Conservation (phyloP, 176 grass and related monocot genomes). For the Pontederia crassipes region DNA sequence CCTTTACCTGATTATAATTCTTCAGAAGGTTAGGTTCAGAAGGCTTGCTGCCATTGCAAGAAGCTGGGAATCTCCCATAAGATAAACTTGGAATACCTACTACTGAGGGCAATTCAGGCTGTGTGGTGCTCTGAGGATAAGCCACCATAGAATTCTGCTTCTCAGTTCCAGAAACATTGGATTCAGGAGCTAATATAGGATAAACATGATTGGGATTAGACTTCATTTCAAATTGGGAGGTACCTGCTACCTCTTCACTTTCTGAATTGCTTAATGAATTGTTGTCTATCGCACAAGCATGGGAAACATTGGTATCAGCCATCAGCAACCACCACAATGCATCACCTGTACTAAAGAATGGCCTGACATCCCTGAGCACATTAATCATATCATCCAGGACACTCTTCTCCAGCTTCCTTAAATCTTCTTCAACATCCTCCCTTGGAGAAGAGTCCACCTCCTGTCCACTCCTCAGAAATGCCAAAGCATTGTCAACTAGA, state of each 20-base stretch:
- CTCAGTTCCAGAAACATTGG: neutral
- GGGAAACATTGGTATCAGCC: conserved; percentile 8
- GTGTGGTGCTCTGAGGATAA: neutral
- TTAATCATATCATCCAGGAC: conserved; percentile 13
- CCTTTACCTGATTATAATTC: conserved; percentile 1
- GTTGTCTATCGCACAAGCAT: neutral
- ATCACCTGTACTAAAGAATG: conserved; percentile 13
- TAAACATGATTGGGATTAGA: neutral
- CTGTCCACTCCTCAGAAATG: conserved; percentile 12
- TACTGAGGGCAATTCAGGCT: neutral
- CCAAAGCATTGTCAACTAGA: conserved; percentile 13
- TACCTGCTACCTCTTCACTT: neutral
- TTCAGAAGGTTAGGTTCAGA: neutral
- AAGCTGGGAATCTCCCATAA: conserved; percentile 1
- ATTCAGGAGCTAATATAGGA: neutral
- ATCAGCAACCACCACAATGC: conserved; percentile 24
- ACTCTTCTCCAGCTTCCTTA: conserved; percentile 10
- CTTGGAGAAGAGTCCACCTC: neutral
- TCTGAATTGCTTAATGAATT: neutral
- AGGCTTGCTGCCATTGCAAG: neutral
- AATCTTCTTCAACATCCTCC: neutral
- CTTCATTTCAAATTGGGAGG: neutral
- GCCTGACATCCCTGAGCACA: conserved; percentile 5
- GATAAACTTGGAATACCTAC: conserved; percentile 3
- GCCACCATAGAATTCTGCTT: neutral